Evolutionary conservation across 768 basidiomycete species (phyloP), one percentile per base, ranked within the genome.

Genomic region (Panaeolus cyanescens): DNA sequence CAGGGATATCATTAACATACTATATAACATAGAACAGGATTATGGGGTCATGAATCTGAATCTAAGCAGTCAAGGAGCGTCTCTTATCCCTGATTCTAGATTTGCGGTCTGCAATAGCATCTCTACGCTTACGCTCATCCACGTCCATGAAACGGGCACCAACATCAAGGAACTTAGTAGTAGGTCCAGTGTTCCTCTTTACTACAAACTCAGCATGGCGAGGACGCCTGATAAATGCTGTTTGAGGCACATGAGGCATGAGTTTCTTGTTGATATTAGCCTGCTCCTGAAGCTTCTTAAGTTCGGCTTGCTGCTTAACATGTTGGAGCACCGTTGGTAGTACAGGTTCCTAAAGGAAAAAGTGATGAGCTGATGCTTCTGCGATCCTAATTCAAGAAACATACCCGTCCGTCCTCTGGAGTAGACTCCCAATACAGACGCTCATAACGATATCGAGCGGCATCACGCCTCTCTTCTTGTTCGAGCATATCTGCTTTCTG

Each of bases 381-480:
- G 34, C 10, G 53, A 40, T 3, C 30, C 37, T 32, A 36, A 50
- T 65, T 13, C 36, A 10, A 37, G 34, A 10, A 32, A 69, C 73
- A 39, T 68, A 92, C 92, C 74, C 83, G 74, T 61, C 87, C 80
- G 62, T 79, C 85, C 67, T 94, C 92, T 9, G 81, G 80, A 36
- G 90, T 83, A 31, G 88, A 85, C 71, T 94, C 92, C 90, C 91
- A 94, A 71, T 90, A 93, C 42, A 85, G 75, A 40, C 87, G 82
- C 66, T 88, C 86, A 69, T 91, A 91, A 9, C 87, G 83, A 59
- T 85, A 80, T 22, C 86, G 83, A 42, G 83, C 83, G 58, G 75
- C 78, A 58, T 86, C 80, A 61, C 84, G 81, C 20, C 80, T 76
- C 64, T 85, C 85, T 10, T 71, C 77, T 68, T 87, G 79, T 58